Evolutionary conservation across 1,284 basidiomycete species (phyloP).

Genomic region (Pyrrhoderma noxium): DNA sequence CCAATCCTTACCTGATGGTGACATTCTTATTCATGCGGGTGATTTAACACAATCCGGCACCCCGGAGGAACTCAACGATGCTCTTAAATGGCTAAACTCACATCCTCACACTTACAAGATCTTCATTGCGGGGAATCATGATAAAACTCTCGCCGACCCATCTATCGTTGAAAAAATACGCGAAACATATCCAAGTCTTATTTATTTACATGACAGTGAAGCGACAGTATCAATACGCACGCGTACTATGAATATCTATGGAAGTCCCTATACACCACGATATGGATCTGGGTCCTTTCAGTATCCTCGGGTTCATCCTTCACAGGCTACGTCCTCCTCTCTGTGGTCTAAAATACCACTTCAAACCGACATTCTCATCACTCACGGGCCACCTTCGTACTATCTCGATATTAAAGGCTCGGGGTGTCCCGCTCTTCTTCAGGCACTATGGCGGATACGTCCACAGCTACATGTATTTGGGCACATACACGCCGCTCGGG

Average conservation of each 20-base stretch:
- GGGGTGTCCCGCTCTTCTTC: constrained; percentile 31
- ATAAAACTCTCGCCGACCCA: constrained; percentile 23
- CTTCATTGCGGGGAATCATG: constrained; percentile 38
- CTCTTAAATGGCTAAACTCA: constrained; percentile 22
- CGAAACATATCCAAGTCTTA: constrained; percentile 22
- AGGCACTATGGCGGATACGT: constrained; percentile 27
- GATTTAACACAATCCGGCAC: constrained; percentile 19
- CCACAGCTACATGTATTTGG: constrained; percentile 36
- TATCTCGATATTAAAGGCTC: constrained; percentile 27
- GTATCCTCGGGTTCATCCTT: constrained; percentile 25
- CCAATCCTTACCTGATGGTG: constrained; percentile 17
- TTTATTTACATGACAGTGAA: constrained; percentile 28
- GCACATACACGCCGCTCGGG: constrained; percentile 35
- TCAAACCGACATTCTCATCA: constrained; percentile 34
- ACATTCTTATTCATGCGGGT: constrained; percentile 21
- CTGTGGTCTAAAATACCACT: constrained; percentile 26
- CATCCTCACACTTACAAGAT: constrained; percentile 33
- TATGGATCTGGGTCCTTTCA: constrained; percentile 32
- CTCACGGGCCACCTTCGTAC: constrained; percentile 34
- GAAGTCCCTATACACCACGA: constrained; percentile 31
- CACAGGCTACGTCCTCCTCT: constrained; percentile 9
- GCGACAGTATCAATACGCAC: constrained; percentile 23
- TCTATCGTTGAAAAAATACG: not conserved
- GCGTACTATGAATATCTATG: constrained; percentile 28
- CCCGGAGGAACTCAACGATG: constrained; percentile 13